These are phyloP conservation scores for Solanum piurae DNA, from an alignment of 257 asterid species.

Conservation along the genomic window DNA sequence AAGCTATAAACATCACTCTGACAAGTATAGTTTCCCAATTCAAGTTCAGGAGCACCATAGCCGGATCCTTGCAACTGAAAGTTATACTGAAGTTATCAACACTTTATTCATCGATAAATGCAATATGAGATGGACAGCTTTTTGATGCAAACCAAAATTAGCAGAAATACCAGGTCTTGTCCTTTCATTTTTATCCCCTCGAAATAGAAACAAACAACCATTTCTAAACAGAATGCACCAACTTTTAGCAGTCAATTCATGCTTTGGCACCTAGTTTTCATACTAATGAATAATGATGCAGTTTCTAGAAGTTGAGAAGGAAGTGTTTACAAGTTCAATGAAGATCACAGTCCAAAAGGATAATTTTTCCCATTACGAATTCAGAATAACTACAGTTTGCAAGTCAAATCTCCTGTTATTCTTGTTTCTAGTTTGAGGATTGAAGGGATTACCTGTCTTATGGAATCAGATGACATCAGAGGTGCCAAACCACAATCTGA, in stretches of 20 bases:
- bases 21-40: conserved; percentile 53
- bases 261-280: not conserved
- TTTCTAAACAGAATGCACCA: not conserved
- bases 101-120: not conserved
- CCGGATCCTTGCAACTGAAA: conserved; percentile 77
- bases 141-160: not conserved
- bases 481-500: conserved; percentile 82
- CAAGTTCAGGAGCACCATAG: conserved; percentile 91
- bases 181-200: not conserved
- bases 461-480: conserved; percentile 44
- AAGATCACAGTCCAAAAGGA: not conserved
- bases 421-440: not conserved
- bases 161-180: not conserved
- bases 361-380: not conserved
- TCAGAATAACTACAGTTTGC: not conserved
- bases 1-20: conserved; percentile 93
- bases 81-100: conserved; percentile 9
- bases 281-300: not conserved
- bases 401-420: not conserved
- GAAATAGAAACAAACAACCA: not conserved
- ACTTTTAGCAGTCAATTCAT: not conserved
- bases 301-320: not conserved
- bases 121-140: not conserved
- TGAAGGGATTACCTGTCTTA: conserved; percentile 35
- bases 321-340: not conserved